These are phyloP conservation scores for Mortierella sp. DNA, from an alignment of 371 early-diverging fungal species.

Conservation along the genomic window DNA sequence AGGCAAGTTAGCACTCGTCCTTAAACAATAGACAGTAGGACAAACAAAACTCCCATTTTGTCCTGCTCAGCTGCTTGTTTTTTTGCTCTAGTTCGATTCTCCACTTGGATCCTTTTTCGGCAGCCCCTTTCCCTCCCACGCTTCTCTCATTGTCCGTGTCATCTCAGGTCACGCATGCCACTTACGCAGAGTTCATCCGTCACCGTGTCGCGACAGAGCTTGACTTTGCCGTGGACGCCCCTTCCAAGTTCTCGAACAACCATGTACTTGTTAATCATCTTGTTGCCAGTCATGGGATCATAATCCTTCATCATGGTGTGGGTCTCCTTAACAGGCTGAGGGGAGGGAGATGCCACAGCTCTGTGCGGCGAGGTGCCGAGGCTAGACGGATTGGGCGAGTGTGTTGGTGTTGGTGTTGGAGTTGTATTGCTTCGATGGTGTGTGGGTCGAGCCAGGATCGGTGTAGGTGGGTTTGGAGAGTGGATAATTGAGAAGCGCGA, in stretches of 20 bases:
- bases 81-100: background rate
- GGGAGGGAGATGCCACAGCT: slow-evolving; percentile 36
- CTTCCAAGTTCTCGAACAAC: slow-evolving; percentile 92
- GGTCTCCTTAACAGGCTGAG: slow-evolving; percentile 76
- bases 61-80: too few relatives aligned
- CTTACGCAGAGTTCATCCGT: slow-evolving; percentile 82
- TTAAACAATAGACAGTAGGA: background rate
- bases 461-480: slow-evolving; percentile 41
- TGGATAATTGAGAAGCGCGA: slow-evolving; percentile 45
- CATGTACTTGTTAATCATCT: slow-evolving; percentile 95
- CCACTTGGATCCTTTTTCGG: slow-evolving; percentile 4
- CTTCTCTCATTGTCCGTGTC: background rate
- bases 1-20: slow-evolving; percentile 3
- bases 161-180: slow-evolving; percentile 2
- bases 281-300: slow-evolving; percentile 88
- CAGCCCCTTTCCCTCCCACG: background rate
- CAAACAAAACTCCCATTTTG: too few relatives aligned
- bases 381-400: slow-evolving; percentile 24
- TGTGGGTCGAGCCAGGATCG: slow-evolving; percentile 33
- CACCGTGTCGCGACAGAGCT: slow-evolving; percentile 83
- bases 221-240: slow-evolving; percentile 97
- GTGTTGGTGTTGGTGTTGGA: slow-evolving; percentile 28
- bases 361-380: slow-evolving; percentile 35
- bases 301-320: slow-evolving; percentile 79
- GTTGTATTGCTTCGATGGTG: slow-evolving; percentile 44